phyloP scores from a whole-genome alignment of 192 early-diverging fungal species.

The Podila clonocystis region DNA sequence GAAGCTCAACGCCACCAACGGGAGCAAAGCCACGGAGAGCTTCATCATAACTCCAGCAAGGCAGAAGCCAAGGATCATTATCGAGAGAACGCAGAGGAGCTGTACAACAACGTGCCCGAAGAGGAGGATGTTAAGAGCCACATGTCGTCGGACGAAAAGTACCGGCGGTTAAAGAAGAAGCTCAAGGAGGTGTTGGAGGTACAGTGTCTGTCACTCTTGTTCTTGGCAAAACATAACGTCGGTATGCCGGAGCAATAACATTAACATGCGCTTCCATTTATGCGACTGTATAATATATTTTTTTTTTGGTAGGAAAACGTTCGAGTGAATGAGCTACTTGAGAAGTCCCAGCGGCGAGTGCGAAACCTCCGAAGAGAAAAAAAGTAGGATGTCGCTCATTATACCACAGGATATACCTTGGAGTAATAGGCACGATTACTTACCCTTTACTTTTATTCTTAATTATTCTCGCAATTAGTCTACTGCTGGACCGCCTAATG shows the following conservation, averaged over 20 bases:
- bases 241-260: not conserved
- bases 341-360: slow-evolving; percentile 29
- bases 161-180: slow-evolving; percentile 54
- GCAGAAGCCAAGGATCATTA: not conserved
- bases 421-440: not conserved
- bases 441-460: not conserved
- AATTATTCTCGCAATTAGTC: not conserved
- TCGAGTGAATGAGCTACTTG: slow-evolving; percentile 24
- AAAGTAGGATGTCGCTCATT: slow-evolving; percentile 11
- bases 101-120: not conserved
- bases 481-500: slow-evolving; percentile 29
- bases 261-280: not conserved
- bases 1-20: not conserved
- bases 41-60: not conserved
- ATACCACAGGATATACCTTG: not conserved
- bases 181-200: slow-evolving; percentile 57
- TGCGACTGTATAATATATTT: not conserved
- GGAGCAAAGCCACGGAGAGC: not conserved
- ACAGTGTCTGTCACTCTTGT: not conserved
- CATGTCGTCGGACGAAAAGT: slow-evolving; percentile 49
- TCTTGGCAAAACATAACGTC: too few relatives aligned
- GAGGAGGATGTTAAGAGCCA: not conserved
- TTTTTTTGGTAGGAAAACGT: slow-evolving; percentile 22
- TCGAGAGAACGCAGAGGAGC: not conserved
- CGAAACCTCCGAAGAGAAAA: slow-evolving; percentile 38